These are phyloP conservation scores for Cutaneotrichosporon spelunceum DNA, from an alignment of 1,284 basidiomycete species.

Conservation along the genomic window DNA sequence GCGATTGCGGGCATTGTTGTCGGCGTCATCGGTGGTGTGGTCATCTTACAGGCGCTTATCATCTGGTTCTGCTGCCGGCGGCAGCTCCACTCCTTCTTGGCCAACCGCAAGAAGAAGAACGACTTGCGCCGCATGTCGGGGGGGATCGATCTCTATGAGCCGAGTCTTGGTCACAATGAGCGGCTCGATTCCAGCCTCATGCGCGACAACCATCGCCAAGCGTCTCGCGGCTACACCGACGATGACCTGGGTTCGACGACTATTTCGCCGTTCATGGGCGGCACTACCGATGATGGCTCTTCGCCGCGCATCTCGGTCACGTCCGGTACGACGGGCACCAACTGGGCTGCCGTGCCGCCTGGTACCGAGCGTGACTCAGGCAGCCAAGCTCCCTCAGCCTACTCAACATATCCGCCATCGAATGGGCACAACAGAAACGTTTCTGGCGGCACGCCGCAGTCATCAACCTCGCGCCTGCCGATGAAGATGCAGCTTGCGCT, in stretches of 20 bases:
- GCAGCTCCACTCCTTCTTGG: conserved; percentile 32
- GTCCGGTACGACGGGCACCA: background rate
- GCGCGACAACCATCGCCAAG: conserved; percentile 6
- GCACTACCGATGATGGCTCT: background rate
- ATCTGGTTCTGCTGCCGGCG: conserved; percentile 46
- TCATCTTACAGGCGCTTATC: conserved; percentile 33
- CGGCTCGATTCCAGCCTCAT: background rate
- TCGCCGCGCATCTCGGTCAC: background rate
- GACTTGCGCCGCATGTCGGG: conserved; percentile 26
- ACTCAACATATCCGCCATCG: background rate
- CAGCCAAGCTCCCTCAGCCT: background rate
- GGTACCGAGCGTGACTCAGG: background rate
- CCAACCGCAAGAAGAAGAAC: conserved; percentile 33
- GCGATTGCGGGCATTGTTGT: conserved; percentile 45
- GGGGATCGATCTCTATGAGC: conserved; percentile 35
- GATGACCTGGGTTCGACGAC: conserved; percentile 19
- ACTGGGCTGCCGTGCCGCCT: background rate
- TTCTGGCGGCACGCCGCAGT: background rate
- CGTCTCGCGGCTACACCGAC: conserved; percentile 11
- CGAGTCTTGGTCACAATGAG: background rate
- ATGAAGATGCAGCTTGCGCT: conserved; percentile 11
- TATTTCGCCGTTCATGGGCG: conserved; percentile 40
- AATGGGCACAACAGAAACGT: background rate
- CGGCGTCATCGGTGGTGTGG: conserved; percentile 32
- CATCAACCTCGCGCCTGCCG: background rate